phyloP scores from a whole-genome alignment of 2,329 filamentous ascomycete species.

The Cladosporium oxysporum region DNA sequence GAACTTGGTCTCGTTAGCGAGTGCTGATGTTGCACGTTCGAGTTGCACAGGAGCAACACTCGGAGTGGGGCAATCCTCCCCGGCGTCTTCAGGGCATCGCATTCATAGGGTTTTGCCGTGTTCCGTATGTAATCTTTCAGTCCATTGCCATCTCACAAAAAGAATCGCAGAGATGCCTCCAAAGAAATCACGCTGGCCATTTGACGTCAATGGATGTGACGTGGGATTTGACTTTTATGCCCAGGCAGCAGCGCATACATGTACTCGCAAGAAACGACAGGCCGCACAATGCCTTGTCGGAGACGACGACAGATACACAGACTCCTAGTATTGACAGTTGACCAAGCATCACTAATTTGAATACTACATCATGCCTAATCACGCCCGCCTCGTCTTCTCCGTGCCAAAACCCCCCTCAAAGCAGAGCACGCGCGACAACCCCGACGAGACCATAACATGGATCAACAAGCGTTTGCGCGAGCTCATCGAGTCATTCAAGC shows the following conservation, averaged over 20 bases:
- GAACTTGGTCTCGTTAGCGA: background rate
- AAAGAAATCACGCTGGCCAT: background rate
- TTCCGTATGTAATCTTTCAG: background rate
- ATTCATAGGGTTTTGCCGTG: background rate
- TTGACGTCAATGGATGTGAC: background rate
- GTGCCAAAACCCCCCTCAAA: slow-evolving; percentile 3
- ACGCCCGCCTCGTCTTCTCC: background rate
- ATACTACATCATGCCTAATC: background rate
- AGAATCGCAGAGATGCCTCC: background rate
- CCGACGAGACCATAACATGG: background rate
- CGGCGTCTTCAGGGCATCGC: background rate
- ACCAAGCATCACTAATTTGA: background rate
- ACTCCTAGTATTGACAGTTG: background rate
- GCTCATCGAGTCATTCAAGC: background rate
- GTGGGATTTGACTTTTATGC: background rate
- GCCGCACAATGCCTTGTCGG: background rate
- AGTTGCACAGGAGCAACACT: background rate
- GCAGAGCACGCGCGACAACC: background rate
- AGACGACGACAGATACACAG: background rate
- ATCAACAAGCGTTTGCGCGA: background rate
- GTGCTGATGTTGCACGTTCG: background rate
- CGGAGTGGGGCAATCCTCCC: background rate
- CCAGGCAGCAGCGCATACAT: background rate
- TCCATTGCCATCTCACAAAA: background rate
- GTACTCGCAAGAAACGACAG: background rate